Conservation (phyloP, 2,329 filamentous ascomycete species). For the Cyphellophora europaea region DNA sequence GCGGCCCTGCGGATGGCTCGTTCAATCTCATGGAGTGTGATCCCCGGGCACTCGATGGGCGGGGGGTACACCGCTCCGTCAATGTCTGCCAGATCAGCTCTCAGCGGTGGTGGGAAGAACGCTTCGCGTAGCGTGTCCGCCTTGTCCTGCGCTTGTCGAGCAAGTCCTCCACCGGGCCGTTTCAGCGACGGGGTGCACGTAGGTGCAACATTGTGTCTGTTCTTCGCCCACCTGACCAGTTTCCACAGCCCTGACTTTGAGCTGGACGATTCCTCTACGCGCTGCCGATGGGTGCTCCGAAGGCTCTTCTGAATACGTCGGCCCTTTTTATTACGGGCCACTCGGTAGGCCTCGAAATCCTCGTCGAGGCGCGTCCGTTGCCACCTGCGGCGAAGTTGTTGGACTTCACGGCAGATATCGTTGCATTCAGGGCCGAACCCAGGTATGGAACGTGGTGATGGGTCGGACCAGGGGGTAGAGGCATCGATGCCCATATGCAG, state of each 20-base stretch:
- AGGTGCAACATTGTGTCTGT: no score
- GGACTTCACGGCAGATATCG: slow-evolving; percentile 2
- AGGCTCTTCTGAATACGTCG: slow-evolving; percentile 16
- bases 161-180: no score
- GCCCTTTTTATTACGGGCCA: slow-evolving; percentile 20
- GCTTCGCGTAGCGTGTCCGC: no score
- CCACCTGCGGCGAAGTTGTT: slow-evolving; percentile 2
- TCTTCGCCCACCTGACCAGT: slow-evolving; percentile 20
- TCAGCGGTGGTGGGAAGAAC: no score
- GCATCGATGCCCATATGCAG: slow-evolving; percentile 16
- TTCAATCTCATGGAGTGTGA: slow-evolving; percentile 16
- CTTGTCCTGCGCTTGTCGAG: no score
- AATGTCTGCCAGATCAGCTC: no score
- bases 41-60: slow-evolving; percentile 13
- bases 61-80: no score
- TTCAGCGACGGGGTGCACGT: no score
- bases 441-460: slow-evolving; percentile 15
- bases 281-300: slow-evolving; percentile 13
- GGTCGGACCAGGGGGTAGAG: slow-evolving; percentile 20
- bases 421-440: slow-evolving; percentile 19
- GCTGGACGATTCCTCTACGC: slow-evolving; percentile 18
- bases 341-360: slow-evolving; percentile 8
- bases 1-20: slow-evolving; percentile 14
- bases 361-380: slow-evolving; percentile 1
- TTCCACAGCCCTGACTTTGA: slow-evolving; percentile 17